Conservation (phyloP, 257 asterid species). For the Solanum peruvianum region DNA sequence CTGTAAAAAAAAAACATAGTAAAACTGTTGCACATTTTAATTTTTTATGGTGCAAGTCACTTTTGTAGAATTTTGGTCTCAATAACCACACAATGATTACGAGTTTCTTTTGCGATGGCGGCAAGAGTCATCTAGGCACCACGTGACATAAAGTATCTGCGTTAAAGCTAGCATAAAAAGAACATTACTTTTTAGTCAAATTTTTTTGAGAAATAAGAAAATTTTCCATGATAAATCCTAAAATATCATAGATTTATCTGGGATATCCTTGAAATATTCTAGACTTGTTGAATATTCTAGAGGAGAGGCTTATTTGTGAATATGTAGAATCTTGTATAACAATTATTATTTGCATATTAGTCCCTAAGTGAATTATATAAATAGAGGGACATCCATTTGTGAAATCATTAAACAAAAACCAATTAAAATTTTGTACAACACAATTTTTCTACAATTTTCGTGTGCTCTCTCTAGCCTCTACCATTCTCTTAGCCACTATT, state of each 20-base stretch:
- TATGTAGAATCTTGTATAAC: no score
- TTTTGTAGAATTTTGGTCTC: not conserved
- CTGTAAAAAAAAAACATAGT: not conserved
- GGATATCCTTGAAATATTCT: no score
- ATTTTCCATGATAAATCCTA: not conserved
- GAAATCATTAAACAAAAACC: no score
- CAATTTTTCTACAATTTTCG: not conserved
- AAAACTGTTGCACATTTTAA: not conserved
- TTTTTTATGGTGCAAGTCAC: no score
- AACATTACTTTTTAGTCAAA: not conserved
- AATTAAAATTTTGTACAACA: no score
- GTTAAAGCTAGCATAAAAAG: not conserved
- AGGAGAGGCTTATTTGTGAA: no score
- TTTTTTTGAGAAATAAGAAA: no score
- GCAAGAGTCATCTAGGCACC: not conserved
- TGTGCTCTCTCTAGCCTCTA: not conserved
- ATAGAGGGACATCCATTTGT: not conserved
- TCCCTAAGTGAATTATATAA: not conserved
- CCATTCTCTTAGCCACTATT: not conserved
- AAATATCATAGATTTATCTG: no score
- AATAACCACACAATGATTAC: not conserved
- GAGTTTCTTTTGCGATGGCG: not conserved
- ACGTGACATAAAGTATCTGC: no score
- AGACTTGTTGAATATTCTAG: not conserved
- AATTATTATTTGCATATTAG: no score